Evolutionary conservation across 495 filamentous ascomycete genomes (phyloP), one percentile per base, ranked within the genome.

Genomic region (Friedmanniomyces simplex): DNA sequence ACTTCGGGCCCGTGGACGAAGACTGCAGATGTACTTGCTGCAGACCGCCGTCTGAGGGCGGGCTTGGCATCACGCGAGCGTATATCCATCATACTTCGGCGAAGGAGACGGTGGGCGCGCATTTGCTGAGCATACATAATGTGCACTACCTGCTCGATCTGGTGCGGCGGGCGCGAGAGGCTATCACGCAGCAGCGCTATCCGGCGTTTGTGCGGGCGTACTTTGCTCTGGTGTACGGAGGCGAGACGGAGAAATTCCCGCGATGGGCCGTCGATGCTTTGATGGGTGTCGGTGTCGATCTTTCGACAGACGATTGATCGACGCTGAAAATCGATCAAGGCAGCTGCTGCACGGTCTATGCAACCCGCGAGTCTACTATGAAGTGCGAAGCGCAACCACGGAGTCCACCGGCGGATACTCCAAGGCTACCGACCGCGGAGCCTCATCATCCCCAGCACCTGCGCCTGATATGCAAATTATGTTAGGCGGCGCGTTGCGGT

Each of bases 41-140:
- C 68, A 75, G 82, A 46, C 77, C 86, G 22, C 68, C 68, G 50
- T 73, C 77, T 0, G 75, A 87, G 30, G 87, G 86, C 12, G 87
- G 88, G 0, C 74, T 96, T 52, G 90, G 88, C 14, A 80, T 97
- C 57, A 94, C 93, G 18, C 79, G 84, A 49, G 88, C 94, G 5
- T 96, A 88, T 68, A 85, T 96, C 30, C 82, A 96, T 67, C 93
- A 99, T 71, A 77, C 95, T 49, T 83, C 88, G 0, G 84, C 84
- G 1, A 99, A 99, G 68, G 93, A 97, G 73, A 97, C 93, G 7
- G 93, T 87, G 0, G 91, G 91, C 12, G 93, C 94, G 20, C 93
- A 99, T 76, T 71, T 99, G 70, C 73, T 98, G 34, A 94, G 89
- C 0, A 85, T 96, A 61, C 93, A 99, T 71, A 97, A 99, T 68